phyloP scores from a whole-genome alignment of 2,329 filamentous ascomycete genomes.

The Calonectria pseudoreteaudii region DNA sequence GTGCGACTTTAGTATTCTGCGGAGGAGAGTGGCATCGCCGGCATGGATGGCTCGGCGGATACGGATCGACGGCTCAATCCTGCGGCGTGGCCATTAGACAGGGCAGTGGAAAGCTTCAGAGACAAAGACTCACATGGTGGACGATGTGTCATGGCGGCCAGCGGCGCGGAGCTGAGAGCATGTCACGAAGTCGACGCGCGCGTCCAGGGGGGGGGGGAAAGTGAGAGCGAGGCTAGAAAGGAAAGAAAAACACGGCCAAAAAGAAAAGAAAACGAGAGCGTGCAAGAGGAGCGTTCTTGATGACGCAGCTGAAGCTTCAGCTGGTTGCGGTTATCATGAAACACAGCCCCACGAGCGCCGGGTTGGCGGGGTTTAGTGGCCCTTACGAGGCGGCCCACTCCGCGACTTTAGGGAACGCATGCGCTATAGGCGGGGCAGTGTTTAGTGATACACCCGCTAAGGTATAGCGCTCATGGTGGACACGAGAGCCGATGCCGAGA shows the following conservation, averaged over 20 bases:
- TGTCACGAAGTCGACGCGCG: constrained; percentile 25
- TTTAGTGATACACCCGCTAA: constrained; percentile 8
- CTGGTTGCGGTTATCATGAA: constrained; percentile 22
- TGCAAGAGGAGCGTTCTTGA: constrained; percentile 17
- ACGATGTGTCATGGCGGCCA: constrained; percentile 41
- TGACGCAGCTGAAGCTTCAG: constrained; percentile 36
- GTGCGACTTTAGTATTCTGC: constrained; percentile 81
- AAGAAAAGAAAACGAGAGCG: constrained; percentile 9
- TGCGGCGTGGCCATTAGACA: constrained; percentile 46
- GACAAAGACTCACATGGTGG: constrained; percentile 37
- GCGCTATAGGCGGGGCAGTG: background rate
- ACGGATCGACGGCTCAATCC: constrained; percentile 82
- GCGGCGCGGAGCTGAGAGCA: constrained; percentile 32
- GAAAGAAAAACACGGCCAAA: constrained; percentile 1
- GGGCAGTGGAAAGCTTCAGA: background rate
- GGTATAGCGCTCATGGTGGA: background rate
- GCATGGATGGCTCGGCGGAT: constrained; percentile 85
- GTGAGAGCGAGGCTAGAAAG: constrained; percentile 13
- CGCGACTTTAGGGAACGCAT: constrained; percentile 3
- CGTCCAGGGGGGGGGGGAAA: constrained; percentile 3
- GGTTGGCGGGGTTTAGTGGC: constrained; percentile 8
- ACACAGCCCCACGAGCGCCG: constrained; percentile 15
- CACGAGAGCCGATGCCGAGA: background rate
- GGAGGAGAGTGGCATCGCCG: constrained; percentile 77
- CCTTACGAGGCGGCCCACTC: background rate